These are phyloP conservation scores for Luffa aegyptiaca DNA, from an alignment of 306 rosid genomes.

Conservation along the genomic window DNA sequence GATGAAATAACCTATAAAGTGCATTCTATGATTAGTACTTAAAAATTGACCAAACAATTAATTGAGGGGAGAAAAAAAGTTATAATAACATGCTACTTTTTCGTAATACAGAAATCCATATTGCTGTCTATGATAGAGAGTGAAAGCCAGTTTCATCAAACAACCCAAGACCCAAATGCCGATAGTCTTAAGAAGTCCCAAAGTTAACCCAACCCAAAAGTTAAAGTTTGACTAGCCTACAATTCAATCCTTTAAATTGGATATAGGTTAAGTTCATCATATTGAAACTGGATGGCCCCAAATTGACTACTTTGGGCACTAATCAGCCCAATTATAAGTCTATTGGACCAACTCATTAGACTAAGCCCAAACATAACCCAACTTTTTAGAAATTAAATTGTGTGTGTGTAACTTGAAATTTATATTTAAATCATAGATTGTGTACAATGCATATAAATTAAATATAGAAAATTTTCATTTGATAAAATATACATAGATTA, in stretches of 20 bases:
- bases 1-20: constrained; percentile 67
- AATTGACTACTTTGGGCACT: background rate
- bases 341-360: background rate
- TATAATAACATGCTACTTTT: background rate
- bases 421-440: background rate
- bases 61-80: background rate
- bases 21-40: background rate
- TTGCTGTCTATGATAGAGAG: background rate
- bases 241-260: background rate
- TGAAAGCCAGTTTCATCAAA: background rate
- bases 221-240: background rate
- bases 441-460: background rate
- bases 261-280: background rate
- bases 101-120: background rate
- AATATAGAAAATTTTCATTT: background rate
- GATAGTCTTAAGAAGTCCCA: background rate
- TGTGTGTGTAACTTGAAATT: background rate
- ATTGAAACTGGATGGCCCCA: background rate
- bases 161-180: background rate
- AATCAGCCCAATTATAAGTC: background rate
- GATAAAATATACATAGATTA: background rate
- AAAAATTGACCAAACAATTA: background rate
- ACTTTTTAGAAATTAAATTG: background rate
- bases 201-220: background rate
- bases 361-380: background rate